Evolutionary conservation across 306 rosid genomes (phyloP), one percentile per base, ranked within the genome.

Genomic region (Quillaja saponaria): DNA sequence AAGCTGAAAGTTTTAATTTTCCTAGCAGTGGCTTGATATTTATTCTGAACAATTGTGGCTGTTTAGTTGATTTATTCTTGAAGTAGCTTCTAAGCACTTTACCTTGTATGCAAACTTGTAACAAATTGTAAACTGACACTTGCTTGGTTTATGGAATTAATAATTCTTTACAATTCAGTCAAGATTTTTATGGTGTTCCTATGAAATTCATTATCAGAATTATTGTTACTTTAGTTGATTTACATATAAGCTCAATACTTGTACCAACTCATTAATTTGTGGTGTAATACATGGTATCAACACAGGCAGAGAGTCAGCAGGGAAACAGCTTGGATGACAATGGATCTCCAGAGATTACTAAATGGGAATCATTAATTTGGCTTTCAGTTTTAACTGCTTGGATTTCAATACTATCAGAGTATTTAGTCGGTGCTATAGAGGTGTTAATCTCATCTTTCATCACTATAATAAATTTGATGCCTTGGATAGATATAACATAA

Each of bases 351-450:
- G 91, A 87, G 71, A 73, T 90, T 68, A 79, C 86, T 64, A 63
- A 69, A 18, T 83, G 87, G 94, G 97, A 90, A 85, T 82, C 97
- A 34, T 80, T 90, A 63, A 73, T 72, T 17, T 90, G 97, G 97
- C 97, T 90, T 63, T 79, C 89, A 64, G 47, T 87, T 76, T 78
- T 90, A 78, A 90, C 96, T 15, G 78, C 65, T 45, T 83, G 94
- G 96, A 79, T 90, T 34, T 90, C 97, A 13, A 10, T 90, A 62
- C 76, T 90, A 70, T 90, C 97, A 48, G 97, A 88, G 69, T 90
- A 87, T 75, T 88, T 90, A 34, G 97, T 90, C 10, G 87, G 81
- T 73, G 95, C 97, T 71, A 81, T 90, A 54, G 50, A 81, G 97
- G 97, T 90, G 81, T 55, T n/a, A n/a, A n/a, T n/a, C n/a, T n/a